Base-by-base conservation (phyloP, 257 asterid genomes). In the Craterostigma plantagineum region DNA sequence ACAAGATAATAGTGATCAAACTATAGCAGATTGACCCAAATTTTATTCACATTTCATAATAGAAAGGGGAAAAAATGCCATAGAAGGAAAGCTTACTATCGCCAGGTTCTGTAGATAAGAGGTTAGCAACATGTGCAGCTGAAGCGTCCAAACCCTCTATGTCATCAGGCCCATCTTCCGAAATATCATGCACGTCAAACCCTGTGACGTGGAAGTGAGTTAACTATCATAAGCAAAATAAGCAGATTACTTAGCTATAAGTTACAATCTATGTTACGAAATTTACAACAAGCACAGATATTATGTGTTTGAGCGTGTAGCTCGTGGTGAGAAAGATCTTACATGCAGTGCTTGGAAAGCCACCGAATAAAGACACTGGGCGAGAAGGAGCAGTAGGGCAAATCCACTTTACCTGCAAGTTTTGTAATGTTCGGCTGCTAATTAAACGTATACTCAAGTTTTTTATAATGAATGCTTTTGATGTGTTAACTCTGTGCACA, bases 301-400 rank as follows among this genome's bases (percentile, higher is more conserved):
- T 23, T n/a, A n/a, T n/a, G n/a, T n/a, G n/a, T n/a, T n/a, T 23
- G 30, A 2, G 30, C 6, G 30, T 6, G 16, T 39, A 1, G 43
- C 43, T 39, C 9, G n/a, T 7, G 1, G 3, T 14, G 9, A 10
- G 6, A 42, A 46, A 17, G 11, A 48, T 56, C 87, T 72, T 67
- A 81, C 94, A 81, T 45, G 94, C 81, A 45, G 94, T 75, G 69
- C 79, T 64, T 18, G 94, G 78, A 54, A 77, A 81, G 57, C 94
- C 94, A 54, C 94, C 94, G 55, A 63, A 63, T 18, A 78, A 57
- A 44, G 94, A 68, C 49, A 81, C 71, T 0, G 92, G 90, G 11
- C 77, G 84, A 54, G 68, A 64, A 52, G 94, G 94, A 55, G 94
- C 94, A 48, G 94, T 77, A 14, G 94, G 92, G 69, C 92, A 81